These are phyloP conservation scores for Beauveria sp. DNA, from an alignment of 2,329 filamentous ascomycete species.

Conservation along the genomic window DNA sequence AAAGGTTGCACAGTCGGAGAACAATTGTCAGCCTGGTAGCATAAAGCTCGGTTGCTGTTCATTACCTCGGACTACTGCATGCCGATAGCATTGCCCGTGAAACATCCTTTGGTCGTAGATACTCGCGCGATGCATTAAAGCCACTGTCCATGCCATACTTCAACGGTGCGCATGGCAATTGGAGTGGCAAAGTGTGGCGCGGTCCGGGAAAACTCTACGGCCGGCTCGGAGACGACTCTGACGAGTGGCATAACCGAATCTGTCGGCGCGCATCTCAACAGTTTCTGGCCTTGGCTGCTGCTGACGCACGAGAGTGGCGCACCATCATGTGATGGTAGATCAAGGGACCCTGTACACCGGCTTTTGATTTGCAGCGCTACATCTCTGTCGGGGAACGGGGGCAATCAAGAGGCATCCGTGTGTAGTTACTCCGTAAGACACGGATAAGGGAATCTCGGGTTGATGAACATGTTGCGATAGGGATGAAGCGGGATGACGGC, in stretches of 20 bases:
- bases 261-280: not conserved
- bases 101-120: not conserved
- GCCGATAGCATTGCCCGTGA: too few relatives aligned
- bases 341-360: not conserved
- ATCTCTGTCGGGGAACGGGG: not conserved
- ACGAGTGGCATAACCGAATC: not conserved
- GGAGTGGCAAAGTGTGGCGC: not conserved
- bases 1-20: not conserved
- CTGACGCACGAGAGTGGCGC: constrained; percentile 12
- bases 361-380: not conserved
- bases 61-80: not conserved
- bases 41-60: not conserved
- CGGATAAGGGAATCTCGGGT: not conserved
- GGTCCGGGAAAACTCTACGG: not conserved
- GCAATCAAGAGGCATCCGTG: not conserved
- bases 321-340: constrained; percentile 8
- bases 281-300: not conserved
- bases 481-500: not conserved
- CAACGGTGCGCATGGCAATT: not conserved
- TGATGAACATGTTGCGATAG: not conserved
- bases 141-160: not conserved
- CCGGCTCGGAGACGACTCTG: not conserved
- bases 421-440: not conserved
- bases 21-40: too few relatives aligned
- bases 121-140: not conserved